Conservation (phyloP, 2,329 filamentous ascomycete genomes). For the Arthrobotrys iridis region DNA sequence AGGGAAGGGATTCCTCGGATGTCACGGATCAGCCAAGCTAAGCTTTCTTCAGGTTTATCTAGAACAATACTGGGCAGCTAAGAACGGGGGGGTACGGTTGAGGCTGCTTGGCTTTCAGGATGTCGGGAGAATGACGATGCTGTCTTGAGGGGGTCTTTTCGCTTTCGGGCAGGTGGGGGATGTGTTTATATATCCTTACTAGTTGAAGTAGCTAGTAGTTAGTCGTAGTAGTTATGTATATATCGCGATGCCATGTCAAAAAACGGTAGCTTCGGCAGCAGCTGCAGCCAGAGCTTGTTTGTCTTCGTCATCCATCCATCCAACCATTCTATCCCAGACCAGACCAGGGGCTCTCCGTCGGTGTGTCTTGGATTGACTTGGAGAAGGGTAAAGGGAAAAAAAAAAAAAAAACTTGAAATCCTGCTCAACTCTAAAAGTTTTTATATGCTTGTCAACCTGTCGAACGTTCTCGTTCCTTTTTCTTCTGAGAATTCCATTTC, state of each 20-base stretch:
- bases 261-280: constrained; percentile 8
- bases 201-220: too few species aligned
- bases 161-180: background rate
- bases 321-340: background rate
- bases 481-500: background rate
- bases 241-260: too few species aligned
- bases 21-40: background rate
- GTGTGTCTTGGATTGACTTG: constrained; percentile 15
- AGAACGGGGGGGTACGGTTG: too few species aligned
- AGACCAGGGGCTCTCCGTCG: constrained; percentile 5
- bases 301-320: constrained; percentile 18
- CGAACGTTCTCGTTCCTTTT: background rate
- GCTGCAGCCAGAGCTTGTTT: constrained; percentile 20
- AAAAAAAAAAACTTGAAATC: constrained; percentile 17
- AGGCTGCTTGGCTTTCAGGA: too few species aligned
- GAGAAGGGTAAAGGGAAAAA: background rate
- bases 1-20: background rate
- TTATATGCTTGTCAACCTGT: too few species aligned
- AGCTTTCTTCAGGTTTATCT: background rate
- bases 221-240: too few species aligned
- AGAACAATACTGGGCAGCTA: too few species aligned
- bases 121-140: constrained; percentile 1
- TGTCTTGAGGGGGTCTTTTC: background rate
- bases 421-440: constrained; percentile 5
- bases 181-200: too few species aligned